Conservation (phyloP, 2,329 filamentous ascomycete genomes). For the Calonectria henricotiae region DNA sequence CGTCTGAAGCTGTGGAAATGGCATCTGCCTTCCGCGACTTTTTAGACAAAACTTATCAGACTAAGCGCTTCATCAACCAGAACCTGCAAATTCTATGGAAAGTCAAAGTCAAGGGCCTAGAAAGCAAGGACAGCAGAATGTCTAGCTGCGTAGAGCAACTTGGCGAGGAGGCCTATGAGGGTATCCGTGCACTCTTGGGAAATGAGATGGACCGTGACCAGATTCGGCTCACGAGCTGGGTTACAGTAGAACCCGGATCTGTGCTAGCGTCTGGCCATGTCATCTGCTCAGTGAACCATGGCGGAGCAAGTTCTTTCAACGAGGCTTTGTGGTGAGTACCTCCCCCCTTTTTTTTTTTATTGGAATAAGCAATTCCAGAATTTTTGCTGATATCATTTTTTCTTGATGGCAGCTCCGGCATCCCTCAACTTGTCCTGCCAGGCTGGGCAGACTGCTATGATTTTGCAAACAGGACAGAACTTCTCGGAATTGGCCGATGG, state of each 20-base stretch:
- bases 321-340: conserved; percentile 24
- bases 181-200: conserved; percentile 14
- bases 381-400: neutral
- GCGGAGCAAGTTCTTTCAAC: conserved; percentile 33
- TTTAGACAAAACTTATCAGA: conserved; percentile 2
- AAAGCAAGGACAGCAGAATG: neutral
- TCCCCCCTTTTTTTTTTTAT: no score
- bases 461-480: conserved; percentile 32
- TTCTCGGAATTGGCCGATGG: conserved; percentile 36
- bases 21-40: conserved; percentile 10
- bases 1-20: conserved; percentile 25
- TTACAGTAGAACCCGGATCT: conserved; percentile 32
- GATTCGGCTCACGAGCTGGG: conserved; percentile 27
- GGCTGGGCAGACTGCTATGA: conserved; percentile 38
- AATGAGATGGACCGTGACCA: conserved; percentile 16
- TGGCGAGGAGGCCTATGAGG: conserved; percentile 5
- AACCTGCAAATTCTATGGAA: conserved; percentile 30
- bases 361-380: neutral
- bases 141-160: neutral
- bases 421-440: conserved; percentile 35
- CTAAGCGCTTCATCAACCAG: neutral
- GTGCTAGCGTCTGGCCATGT: conserved; percentile 33
- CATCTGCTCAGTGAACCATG: conserved; percentile 35
- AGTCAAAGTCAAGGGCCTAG: conserved; percentile 18
- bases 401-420: conserved; percentile 13